Conservation (phyloP, 2,329 filamentous ascomycete species). For the Trichoderma sp. region DNA sequence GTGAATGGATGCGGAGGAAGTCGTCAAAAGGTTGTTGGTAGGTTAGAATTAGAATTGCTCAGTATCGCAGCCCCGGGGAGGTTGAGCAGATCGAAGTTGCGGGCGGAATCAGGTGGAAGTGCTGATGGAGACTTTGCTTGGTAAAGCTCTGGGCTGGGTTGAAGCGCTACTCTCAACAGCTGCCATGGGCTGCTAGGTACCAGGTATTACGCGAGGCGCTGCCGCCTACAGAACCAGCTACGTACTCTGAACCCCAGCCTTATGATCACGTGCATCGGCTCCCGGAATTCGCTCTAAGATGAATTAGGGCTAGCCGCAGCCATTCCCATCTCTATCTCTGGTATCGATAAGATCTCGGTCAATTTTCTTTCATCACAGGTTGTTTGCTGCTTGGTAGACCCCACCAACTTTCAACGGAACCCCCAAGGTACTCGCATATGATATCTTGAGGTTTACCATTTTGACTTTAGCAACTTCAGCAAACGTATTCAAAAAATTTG, state of each 20-base stretch:
- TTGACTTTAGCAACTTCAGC: neutral
- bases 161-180: conserved; percentile 24
- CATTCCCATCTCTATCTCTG: neutral
- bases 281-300: neutral
- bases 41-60: neutral
- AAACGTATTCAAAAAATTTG: neutral
- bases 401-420: conserved; percentile 29
- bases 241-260: conserved; percentile 30
- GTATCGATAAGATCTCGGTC: conserved; percentile 36
- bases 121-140: conserved; percentile 39
- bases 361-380: conserved; percentile 30
- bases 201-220: conserved; percentile 46
- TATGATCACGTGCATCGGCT: conserved; percentile 35
- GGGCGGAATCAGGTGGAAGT: conserved; percentile 34
- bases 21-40: neutral
- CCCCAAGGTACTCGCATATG: conserved; percentile 1
- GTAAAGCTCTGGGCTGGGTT: conserved; percentile 37
- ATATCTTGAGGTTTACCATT: neutral
- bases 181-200: conserved; percentile 35
- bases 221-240: conserved; percentile 39
- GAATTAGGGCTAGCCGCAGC: neutral
- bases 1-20: neutral
- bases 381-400: conserved; percentile 10
- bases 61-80: conserved; percentile 27
- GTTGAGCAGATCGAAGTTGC: conserved; percentile 29